These are phyloP conservation scores for Gastrolobium bilobum DNA, from an alignment of 306 rosid species.

Conservation along the genomic window DNA sequence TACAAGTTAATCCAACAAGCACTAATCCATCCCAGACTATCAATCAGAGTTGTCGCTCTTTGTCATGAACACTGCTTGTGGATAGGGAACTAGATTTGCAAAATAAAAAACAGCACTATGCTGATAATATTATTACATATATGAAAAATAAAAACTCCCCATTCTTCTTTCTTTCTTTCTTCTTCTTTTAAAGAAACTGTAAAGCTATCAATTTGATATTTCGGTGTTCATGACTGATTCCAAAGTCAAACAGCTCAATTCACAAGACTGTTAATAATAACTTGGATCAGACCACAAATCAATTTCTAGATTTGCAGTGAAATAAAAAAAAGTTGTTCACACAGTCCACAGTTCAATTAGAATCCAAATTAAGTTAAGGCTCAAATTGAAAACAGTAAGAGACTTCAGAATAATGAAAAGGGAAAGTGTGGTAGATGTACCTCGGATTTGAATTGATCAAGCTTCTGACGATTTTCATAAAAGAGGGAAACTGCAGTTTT, in stretches of 20 bases:
- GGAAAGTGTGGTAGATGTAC: conserved; percentile 24
- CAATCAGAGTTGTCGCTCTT: neutral
- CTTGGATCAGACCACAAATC: neutral
- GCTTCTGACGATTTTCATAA: neutral
- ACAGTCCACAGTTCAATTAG: neutral
- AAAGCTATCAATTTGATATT: conserved; percentile 10
- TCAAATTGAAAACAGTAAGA: neutral
- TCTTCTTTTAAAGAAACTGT: neutral
- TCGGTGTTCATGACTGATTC: neutral
- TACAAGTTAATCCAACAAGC: neutral
- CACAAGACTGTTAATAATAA: neutral
- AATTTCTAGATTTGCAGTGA: neutral
- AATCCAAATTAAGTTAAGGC: neutral
- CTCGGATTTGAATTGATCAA: conserved; percentile 38
- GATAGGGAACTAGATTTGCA: neutral
- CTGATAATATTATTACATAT: neutral
- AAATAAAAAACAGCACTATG: too few relatives aligned
- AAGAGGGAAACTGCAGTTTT: conserved; percentile 50
- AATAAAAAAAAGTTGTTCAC: neutral
- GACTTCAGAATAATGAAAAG: neutral
- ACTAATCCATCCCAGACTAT: neutral
- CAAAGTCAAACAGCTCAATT: neutral
- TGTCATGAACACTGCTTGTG: neutral
- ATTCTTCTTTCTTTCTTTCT: neutral
- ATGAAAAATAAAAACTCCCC: neutral